Percentiles rank a stretch among this genome's conserved stretches.
Evolutionary conservation across 2,329 filamentous ascomycete genomes (phyloP).

Genomic region (Fusarium lateritium): DNA sequence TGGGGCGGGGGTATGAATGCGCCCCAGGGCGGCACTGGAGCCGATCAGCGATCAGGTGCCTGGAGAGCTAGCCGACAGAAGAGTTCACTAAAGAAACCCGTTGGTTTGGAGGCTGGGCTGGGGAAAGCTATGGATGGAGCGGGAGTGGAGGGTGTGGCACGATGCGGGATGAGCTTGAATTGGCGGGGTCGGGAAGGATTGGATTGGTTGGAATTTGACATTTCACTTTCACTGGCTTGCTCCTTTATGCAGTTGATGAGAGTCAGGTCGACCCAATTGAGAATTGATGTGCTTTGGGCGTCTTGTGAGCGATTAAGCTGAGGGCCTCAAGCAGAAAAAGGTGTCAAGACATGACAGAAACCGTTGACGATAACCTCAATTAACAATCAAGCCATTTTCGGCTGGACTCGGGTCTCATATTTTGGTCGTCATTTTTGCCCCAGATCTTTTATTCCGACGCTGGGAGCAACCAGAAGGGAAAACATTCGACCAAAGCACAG

Average conservation of each 20-base stretch:
- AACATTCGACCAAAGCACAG: constrained; percentile 41
- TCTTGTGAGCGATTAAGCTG: constrained; percentile 8
- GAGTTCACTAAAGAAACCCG: constrained; percentile 21
- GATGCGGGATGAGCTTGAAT: constrained; percentile 40
- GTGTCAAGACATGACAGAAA: not conserved
- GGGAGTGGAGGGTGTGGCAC: constrained; percentile 32
- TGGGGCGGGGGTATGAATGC: constrained; percentile 44
- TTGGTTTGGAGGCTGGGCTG: not conserved
- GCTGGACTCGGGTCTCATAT: constrained; percentile 36
- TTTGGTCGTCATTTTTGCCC: constrained; percentile 9
- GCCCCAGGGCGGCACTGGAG: constrained; percentile 28
- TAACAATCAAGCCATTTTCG: constrained; percentile 31
- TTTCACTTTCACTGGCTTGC: constrained; percentile 7
- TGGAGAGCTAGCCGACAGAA: constrained; percentile 8
- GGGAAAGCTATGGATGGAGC: constrained; percentile 17
- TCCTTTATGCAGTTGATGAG: constrained; percentile 4
- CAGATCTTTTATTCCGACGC: constrained; percentile 23
- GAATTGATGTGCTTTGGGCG: constrained; percentile 14
- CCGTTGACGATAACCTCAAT: not conserved
- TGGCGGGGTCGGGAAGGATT: constrained; percentile 38
- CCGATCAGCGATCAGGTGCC: constrained; percentile 40
- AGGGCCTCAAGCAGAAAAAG: not conserved
- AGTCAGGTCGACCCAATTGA: constrained; percentile 7
- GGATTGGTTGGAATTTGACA: constrained; percentile 22
- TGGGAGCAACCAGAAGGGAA: constrained; percentile 7